Percentiles rank a stretch among this genome's conserved stretches.
These are phyloP conservation scores for Entomortierella chlamydospora DNA, from an alignment of 192 early-diverging fungal genomes.

Conservation along the genomic window DNA sequence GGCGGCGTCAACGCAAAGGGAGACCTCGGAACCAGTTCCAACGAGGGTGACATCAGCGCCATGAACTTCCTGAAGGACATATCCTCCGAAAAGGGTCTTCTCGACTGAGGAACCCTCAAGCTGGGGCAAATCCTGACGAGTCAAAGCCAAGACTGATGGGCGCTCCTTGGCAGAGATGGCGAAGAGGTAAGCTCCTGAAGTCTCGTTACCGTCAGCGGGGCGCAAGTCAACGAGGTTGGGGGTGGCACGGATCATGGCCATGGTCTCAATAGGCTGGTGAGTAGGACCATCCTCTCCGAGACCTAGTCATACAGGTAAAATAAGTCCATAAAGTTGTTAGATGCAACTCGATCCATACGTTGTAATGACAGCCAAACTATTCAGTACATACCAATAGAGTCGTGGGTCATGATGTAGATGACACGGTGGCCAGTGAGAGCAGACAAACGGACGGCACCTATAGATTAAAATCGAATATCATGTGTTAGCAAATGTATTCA, in stretches of 20 bases:
- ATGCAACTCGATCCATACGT: too few relatives aligned
- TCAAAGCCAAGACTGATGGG: constrained; percentile 90
- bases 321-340: too few relatives aligned
- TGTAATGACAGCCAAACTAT: not conserved
- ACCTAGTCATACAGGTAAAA: constrained; percentile 10
- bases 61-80: constrained; percentile 79
- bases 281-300: constrained; percentile 98
- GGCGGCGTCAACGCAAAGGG: constrained; percentile 91
- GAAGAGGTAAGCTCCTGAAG: constrained; percentile 88
- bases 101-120: constrained; percentile 88
- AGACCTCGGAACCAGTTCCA: constrained; percentile 95
- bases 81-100: constrained; percentile 86
- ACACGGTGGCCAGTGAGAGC: constrained; percentile 93
- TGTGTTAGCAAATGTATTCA: too few relatives aligned
- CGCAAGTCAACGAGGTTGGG: constrained; percentile 92
- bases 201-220: constrained; percentile 96
- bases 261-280: constrained; percentile 98
- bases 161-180: constrained; percentile 79
- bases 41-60: constrained; percentile 77
- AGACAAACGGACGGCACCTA: constrained; percentile 85
- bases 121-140: constrained; percentile 96
- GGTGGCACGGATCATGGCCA: constrained; percentile 90
- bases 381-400: constrained; percentile 85
- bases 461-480: too few relatives aligned
- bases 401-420: constrained; percentile 99